Conservation (phyloP, 2,329 filamentous ascomycete genomes). For the Aurifilum marmelostoma region DNA sequence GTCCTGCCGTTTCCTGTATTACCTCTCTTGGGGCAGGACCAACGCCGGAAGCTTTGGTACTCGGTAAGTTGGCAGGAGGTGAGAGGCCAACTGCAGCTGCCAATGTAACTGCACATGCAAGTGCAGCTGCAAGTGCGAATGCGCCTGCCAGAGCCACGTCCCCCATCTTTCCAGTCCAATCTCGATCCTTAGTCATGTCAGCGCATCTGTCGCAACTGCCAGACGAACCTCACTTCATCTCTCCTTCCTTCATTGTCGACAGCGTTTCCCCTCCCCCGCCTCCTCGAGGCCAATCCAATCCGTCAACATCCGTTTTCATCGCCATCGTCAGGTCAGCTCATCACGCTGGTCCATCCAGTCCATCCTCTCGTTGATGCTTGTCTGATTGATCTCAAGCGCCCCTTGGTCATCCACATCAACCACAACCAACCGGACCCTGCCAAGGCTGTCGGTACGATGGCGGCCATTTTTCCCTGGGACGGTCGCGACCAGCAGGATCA, state of each 20-base stretch:
- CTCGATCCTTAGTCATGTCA: conserved; percentile 21
- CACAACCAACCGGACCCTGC: not conserved
- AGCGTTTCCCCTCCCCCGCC: no score
- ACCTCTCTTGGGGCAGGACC: not conserved
- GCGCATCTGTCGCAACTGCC: conserved; percentile 15
- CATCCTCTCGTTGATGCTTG: not conserved
- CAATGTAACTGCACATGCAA: conserved; percentile 5
- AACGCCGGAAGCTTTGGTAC: not conserved
- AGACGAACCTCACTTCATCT: conserved; percentile 21
- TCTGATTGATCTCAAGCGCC: no score
- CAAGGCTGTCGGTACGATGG: not conserved
- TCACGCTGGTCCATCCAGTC: not conserved
- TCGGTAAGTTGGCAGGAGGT: not conserved
- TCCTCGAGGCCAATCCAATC: not conserved
- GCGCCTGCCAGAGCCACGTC: not conserved
- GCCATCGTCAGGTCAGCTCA: not conserved
- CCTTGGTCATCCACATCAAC: no score
- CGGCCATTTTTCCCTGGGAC: conserved; percentile 47
- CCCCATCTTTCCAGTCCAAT: not conserved
- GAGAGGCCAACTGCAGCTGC: not conserved
- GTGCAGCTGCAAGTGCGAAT: not conserved
- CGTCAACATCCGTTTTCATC: conserved; percentile 15
- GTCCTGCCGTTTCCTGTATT: not conserved
- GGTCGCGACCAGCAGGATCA: conserved; percentile 56
- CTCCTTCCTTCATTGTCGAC: conserved; percentile 11